Evolutionary conservation across 331 rosid species (phyloP).

Genomic region (Malus hybrid): DNA sequence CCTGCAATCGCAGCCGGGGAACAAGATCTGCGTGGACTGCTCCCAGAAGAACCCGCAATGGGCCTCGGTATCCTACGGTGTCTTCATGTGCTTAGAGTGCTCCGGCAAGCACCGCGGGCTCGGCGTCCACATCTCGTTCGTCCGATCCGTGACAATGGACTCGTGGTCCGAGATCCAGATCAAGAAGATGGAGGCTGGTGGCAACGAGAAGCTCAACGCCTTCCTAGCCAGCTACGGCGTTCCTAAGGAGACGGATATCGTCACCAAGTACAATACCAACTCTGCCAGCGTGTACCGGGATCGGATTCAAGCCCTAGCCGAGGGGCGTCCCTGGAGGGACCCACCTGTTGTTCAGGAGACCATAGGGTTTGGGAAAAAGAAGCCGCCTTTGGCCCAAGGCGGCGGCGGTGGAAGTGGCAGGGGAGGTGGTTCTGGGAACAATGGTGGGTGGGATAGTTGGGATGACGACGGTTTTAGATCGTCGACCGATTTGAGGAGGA

Average conservation of each 20-base stretch:
- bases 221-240: constrained; percentile 73
- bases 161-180: constrained; percentile 98
- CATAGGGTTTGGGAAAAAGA: constrained; percentile 37
- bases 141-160: constrained; percentile 98
- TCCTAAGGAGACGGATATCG: constrained; percentile 75
- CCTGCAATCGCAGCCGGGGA: constrained; percentile 75
- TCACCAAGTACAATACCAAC: constrained; percentile 75
- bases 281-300: constrained; percentile 82
- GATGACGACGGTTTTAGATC: constrained; percentile 67
- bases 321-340: constrained; percentile 87
- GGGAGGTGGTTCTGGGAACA: constrained; percentile 10
- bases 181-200: constrained; percentile 97
- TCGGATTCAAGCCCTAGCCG: constrained; percentile 87
- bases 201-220: constrained; percentile 73
- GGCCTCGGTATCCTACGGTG: constrained; percentile 97
- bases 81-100: constrained; percentile 97
- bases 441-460: constrained; percentile 85
- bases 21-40: constrained; percentile 94
- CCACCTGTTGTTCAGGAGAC: constrained; percentile 76
- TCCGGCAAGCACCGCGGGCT: constrained; percentile 99
- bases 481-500: constrained; percentile 52
- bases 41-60: constrained; percentile 96
- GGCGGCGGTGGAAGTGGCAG: constrained; percentile 18
- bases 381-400: constrained; percentile 64
- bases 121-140: constrained; percentile 97